Evolutionary conservation across 2,329 filamentous ascomycete genomes (phyloP), one percentile per base, ranked within the genome.

Genomic region (Macrophomina pseudophaseolina): DNA sequence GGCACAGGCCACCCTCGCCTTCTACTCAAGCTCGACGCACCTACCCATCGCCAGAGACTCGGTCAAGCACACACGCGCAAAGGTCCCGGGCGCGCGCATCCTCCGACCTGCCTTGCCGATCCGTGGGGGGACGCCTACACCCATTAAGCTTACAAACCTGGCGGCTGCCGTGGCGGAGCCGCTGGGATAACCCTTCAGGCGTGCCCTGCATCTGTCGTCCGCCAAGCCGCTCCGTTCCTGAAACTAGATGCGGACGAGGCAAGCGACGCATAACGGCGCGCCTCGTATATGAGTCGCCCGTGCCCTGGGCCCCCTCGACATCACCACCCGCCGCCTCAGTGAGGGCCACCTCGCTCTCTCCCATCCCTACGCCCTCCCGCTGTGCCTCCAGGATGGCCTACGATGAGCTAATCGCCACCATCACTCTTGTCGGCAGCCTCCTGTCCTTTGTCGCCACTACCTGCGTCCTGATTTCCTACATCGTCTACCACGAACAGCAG

Each of bases 351-450:
- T 40, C 38, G 9, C 53, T 58, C 56, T 8, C 14, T 46, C 30
- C n/a, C 42, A 14, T 8, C 56, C 23, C 8, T 18, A 16, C 38
- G 11, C 12, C 16, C 40, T 28, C 6, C 5, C 16, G 28, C 32
- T 30, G 28, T 33, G 42, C 56, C 16, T n/a, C 33, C 56, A 60
- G 23, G 14, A 64, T 64, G 59, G 59, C 46, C 35, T 64, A 64
- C 42, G 18, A 64, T 52, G 46, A 51, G 32, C 12, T 52, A 30
- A 51, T 65, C 35, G 44, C 42, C 3, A 48, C 72, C 12, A 69
- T 71, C 18, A 72, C 71, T 3, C 68, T 73, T 18, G 65, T 69
- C 1, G 72, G 72, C 48, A 73, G 72, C 64, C 58, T 73, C 18
- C 69, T 72, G 46, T 73, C 71, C 11, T 64, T 66, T 42, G 4